These are phyloP conservation scores for Panus rudis DNA, from an alignment of 768 basidiomycete genomes.

Conservation along the genomic window DNA sequence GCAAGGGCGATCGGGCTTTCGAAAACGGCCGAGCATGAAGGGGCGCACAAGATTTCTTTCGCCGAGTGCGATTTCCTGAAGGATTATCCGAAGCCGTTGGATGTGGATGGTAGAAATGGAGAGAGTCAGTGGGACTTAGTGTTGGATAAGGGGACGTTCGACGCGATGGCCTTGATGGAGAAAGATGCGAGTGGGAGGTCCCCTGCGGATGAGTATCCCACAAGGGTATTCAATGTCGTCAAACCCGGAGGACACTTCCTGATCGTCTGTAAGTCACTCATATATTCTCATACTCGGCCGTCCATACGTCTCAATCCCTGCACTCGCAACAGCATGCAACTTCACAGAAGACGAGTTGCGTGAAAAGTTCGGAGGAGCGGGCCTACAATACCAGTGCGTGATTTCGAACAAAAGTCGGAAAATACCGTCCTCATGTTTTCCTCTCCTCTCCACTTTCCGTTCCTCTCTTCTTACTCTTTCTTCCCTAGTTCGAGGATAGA, in stretches of 20 bases:
- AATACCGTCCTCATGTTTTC: neutral
- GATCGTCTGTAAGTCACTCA: conserved; percentile 62
- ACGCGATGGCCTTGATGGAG: conserved; percentile 70
- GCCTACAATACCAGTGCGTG: conserved; percentile 57
- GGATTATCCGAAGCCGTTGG: conserved; percentile 37
- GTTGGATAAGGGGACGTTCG: conserved; percentile 85
- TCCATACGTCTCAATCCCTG: neutral
- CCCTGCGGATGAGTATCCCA: conserved; percentile 55
- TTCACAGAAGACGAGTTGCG: conserved; percentile 76
- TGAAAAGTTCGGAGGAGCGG: conserved; percentile 43
- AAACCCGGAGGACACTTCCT: conserved; percentile 65
- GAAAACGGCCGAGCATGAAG: conserved; percentile 28
- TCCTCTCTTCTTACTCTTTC: too few species aligned
- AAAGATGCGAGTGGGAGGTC: conserved; percentile 47
- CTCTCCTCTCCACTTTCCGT: neutral
- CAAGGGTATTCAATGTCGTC: conserved; percentile 46
- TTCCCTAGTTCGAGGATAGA: conserved; percentile 57
- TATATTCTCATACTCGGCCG: neutral
- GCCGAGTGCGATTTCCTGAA: conserved; percentile 57
- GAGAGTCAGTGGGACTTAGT: conserved; percentile 57
- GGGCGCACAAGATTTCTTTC: conserved; percentile 42
- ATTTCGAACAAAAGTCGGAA: neutral
- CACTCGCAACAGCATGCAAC: conserved; percentile 48
- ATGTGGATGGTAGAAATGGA: conserved; percentile 1
- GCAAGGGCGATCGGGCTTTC: conserved; percentile 45